Conservation (phyloP, 2,329 filamentous ascomycete genomes). For the Fusarium napiforme region DNA sequence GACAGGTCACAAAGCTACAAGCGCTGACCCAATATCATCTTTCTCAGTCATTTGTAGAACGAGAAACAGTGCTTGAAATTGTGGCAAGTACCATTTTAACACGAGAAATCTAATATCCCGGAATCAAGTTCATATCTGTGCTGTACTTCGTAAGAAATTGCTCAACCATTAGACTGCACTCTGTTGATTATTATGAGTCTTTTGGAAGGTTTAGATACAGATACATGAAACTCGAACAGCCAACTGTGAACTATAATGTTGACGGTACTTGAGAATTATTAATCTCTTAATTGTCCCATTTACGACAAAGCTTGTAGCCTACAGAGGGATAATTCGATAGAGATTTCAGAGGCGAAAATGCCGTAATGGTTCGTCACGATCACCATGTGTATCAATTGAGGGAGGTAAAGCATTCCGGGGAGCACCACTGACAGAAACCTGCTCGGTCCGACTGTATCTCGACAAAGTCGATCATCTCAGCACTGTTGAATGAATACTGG, state of each 20-base stretch:
- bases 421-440: neutral
- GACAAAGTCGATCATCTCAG: neutral
- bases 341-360: neutral
- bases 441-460: constrained; percentile 10
- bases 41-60: neutral
- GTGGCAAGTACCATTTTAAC: rapidly evolving
- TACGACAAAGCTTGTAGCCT: neutral
- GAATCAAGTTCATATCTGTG: neutral
- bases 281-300: neutral
- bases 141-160: neutral
- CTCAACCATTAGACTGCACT: neutral
- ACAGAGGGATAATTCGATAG: neutral
- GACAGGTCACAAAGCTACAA: neutral
- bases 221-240: neutral
- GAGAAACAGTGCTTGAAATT: neutral
- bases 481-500: constrained; percentile 24
- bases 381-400: too few relatives aligned
- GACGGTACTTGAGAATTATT: rapidly evolving
- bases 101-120: too few relatives aligned
- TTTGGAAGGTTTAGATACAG: too few relatives aligned
- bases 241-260: too few relatives aligned
- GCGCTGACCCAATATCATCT: neutral
- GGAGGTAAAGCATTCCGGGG: neutral
- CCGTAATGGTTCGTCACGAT: neutral
- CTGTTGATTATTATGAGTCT: neutral